Evolutionary conservation across 2,329 filamentous ascomycete species (phyloP), one percentile per base, ranked within the genome.

Genomic region (Byssochlamys sp.): DNA sequence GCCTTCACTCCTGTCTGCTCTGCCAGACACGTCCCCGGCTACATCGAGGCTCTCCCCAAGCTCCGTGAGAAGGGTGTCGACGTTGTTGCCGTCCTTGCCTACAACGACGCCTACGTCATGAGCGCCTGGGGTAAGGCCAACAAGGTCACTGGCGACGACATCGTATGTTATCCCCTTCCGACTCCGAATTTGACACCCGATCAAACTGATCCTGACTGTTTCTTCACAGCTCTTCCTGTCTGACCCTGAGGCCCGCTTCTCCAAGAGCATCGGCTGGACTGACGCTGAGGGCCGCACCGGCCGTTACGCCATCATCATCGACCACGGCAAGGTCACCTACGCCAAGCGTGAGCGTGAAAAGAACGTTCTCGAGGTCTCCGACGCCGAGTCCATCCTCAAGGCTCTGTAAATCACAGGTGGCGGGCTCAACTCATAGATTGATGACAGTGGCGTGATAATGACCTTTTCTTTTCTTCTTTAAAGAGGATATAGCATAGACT

Each of bases 121-220:
- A 86, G 84, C 67, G 90, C 88, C 56, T 94, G 89, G 89, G 87
- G 85, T 76, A 95, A 95, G 83, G 90, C 90, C 69, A 92, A 95
- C 77, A 81, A 81, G 55, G 80, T 92, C 69, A 86, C 83, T 69
- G 84, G 85, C 62, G 86, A 92, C 65, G 81, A 83, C 67, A 84
- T 88, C 66, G 80, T 86, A 73, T 58, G 80, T 74, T 48, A 19
- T 6, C 51, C 31, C 25, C 39, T 52, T 29, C 26, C 26, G 19
- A 5, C 28, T 29, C 39, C 26, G 24, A 14, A 26, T 19, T 28
- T 24, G 1, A 27, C 19, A 19, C 14, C 10, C 9, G 25, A 51
- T 26, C 24, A 28, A 6, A 51, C 2, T 51, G 49, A 12, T 26
- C 59, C 59, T 62, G 51, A 60, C 49, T 52, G n/a, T n/a, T 19